These are phyloP conservation scores for Linum lewisii DNA, from an alignment of 345 rosid species.

Conservation along the genomic window DNA sequence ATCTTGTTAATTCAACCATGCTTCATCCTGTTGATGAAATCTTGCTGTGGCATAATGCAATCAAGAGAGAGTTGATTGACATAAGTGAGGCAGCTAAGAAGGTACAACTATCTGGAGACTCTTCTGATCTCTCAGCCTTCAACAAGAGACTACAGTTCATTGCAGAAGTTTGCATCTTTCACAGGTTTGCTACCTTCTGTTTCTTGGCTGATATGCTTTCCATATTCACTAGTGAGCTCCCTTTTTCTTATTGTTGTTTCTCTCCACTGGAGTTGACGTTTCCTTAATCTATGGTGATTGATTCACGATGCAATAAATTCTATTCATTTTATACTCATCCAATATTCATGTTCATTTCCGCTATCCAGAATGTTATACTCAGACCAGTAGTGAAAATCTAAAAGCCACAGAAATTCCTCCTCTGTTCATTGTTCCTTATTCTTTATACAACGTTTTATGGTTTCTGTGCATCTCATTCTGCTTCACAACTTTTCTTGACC, in stretches of 20 bases:
- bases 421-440: too few relatives aligned
- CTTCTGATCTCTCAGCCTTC: constrained; percentile 39
- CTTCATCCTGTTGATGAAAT: constrained; percentile 47
- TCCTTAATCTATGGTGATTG: too few relatives aligned
- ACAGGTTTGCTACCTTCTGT: constrained; percentile 24
- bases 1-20: constrained; percentile 15
- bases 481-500: too few relatives aligned
- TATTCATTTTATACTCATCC: too few relatives aligned
- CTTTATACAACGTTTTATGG: too few relatives aligned
- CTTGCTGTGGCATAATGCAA: constrained; percentile 55
- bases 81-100: constrained; percentile 42
- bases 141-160: constrained; percentile 50
- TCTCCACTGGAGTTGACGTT: background rate
- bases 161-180: constrained; percentile 57
- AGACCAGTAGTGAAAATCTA: too few relatives aligned
- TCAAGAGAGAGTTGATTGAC: constrained; percentile 39
- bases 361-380: too few relatives aligned
- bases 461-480: too few relatives aligned
- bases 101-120: constrained; percentile 40
- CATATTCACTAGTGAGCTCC: background rate
- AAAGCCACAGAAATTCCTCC: too few relatives aligned
- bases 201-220: background rate
- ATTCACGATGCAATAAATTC: too few relatives aligned
- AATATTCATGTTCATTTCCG: too few relatives aligned
- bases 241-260: background rate